Evolutionary conservation across 2,329 filamentous ascomycete genomes (phyloP).

Genomic region (Fusarium austroafricanum): DNA sequence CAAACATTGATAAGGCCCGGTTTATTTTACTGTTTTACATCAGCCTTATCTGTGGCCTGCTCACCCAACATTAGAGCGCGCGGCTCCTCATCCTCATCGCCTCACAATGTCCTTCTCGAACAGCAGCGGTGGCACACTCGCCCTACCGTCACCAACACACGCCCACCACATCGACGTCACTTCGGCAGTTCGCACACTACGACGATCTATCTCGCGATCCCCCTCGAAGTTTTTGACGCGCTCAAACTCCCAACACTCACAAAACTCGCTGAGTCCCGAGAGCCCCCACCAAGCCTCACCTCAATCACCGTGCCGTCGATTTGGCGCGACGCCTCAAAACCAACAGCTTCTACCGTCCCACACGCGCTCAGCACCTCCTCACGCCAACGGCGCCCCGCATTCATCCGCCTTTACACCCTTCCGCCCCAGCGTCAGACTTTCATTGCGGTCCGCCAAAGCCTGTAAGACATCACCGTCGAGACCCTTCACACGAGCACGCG

Average conservation of each 20-base stretch:
- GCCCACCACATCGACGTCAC: slow-evolving; percentile 85
- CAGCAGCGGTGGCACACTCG: slow-evolving; percentile 78
- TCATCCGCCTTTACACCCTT: slow-evolving; percentile 72
- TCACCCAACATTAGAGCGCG: slow-evolving; percentile 40
- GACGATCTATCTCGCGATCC: slow-evolving; percentile 91
- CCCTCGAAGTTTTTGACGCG: slow-evolving; percentile 84
- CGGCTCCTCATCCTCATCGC: slow-evolving; percentile 48
- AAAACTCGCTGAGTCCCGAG: slow-evolving; percentile 60
- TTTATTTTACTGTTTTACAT: slow-evolving; percentile 36
- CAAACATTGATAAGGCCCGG: slow-evolving; percentile 12
- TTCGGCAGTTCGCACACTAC: slow-evolving; percentile 82
- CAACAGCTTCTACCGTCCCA: slow-evolving; percentile 49
- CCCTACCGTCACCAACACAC: slow-evolving; percentile 87
- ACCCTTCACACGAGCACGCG: slow-evolving; percentile 70
- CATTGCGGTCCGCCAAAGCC: slow-evolving; percentile 71
- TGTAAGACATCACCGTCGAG: slow-evolving; percentile 67
- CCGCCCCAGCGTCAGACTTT: slow-evolving; percentile 74
- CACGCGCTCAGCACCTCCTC: slow-evolving; percentile 52
- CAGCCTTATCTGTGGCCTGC: slow-evolving; percentile 46
- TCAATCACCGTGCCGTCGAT: slow-evolving; percentile 64
- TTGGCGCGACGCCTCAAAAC: slow-evolving; percentile 53
- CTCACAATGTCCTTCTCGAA: slow-evolving; percentile 69
- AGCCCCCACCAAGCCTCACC: slow-evolving; percentile 60
- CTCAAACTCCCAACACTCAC: slow-evolving; percentile 60
- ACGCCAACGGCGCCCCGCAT: slow-evolving; percentile 48